Base-by-base conservation (phyloP, 371 early-diverging fungal species). In the Gilbertella persicaria region DNA sequence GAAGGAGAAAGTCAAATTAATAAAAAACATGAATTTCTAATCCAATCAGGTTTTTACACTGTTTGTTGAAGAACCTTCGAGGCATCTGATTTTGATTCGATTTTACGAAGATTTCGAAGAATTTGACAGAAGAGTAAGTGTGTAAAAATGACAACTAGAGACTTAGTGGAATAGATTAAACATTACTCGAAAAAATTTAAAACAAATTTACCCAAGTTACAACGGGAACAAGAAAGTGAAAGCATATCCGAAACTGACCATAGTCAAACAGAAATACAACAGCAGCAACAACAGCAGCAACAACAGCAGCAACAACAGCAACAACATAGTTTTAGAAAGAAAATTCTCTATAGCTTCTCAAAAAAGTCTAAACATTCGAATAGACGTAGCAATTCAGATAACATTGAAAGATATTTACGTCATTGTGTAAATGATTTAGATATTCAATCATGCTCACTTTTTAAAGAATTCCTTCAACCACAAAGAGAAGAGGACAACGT, bases 81-180 rank as follows among this genome's bases (percentile, higher is more conserved):
- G 73, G 30, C 70, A 79, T 46, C 65, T 79, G 29, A 62, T 73
- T 16, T 60, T 85, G 13, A 72, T 75, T 14, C 73, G 85, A 17
- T 81, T 77, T 50, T 75, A 80, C 35, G 67, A 79, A 29, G 85
- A 85, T 53, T 82, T 85, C 56, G 33, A 73, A 37, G 82, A 83
- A 26, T 79, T 85, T 64, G 79, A 85, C 60, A 73, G 75, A 53
- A 80, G 72, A 70, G 85, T 81, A 73, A 25, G 21, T 37, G 19
- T 17, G 17, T 37, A 20, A n/a, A 17, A 14, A 20, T 21, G 36
- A 21, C 24, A 12, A 3, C 21, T 14, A 9, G 6, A 7, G 12
- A 19, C 12, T 46, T 25, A 39, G 26, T 25, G 5, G 17, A 24
- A 1, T 48, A 69, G 74, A 65, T 69, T 36, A 69, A 62, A 44